phyloP scores from a whole-genome alignment of 2,329 filamentous ascomycete species.

The Neofusicoccum sp. region DNA sequence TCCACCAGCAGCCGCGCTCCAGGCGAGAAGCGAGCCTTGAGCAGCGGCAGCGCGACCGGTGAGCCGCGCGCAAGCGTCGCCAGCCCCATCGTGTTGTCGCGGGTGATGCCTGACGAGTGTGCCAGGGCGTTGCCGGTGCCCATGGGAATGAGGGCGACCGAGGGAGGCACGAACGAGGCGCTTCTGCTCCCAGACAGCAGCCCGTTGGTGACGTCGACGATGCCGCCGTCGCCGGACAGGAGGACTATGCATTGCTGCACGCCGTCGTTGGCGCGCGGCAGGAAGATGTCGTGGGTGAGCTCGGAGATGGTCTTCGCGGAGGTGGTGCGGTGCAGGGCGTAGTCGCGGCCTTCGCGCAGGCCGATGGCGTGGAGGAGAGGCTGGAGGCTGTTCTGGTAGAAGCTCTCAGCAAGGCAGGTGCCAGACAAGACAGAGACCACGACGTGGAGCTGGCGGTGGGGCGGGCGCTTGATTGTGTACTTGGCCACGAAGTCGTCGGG shows the following conservation, averaged over 20 bases:
- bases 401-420: constrained; percentile 38
- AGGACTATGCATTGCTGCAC: constrained; percentile 59
- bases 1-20: constrained; percentile 43
- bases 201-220: constrained; percentile 78
- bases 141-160: constrained; percentile 53
- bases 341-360: constrained; percentile 37
- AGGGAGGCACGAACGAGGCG: constrained; percentile 17
- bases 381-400: constrained; percentile 39
- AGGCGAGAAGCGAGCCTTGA: constrained; percentile 45
- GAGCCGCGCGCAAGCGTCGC: constrained; percentile 35
- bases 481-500: neutral
- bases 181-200: constrained; percentile 41
- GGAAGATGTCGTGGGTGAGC: constrained; percentile 55
- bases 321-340: constrained; percentile 61
- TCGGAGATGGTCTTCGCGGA: constrained; percentile 63
- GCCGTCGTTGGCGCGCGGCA: constrained; percentile 50
- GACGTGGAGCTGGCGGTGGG: constrained; percentile 32
- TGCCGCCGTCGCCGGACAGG: constrained; percentile 82
- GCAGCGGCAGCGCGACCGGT: constrained; percentile 41
- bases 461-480: neutral
- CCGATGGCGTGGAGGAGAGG: constrained; percentile 45
- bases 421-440: constrained; percentile 48
- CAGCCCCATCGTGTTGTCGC: constrained; percentile 43
- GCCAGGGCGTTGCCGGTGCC: constrained; percentile 53
- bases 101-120: constrained; percentile 41